Evolutionary conservation across 75 land plant species (phyloP).

Genomic region (Chamaecyparis obtusa): DNA sequence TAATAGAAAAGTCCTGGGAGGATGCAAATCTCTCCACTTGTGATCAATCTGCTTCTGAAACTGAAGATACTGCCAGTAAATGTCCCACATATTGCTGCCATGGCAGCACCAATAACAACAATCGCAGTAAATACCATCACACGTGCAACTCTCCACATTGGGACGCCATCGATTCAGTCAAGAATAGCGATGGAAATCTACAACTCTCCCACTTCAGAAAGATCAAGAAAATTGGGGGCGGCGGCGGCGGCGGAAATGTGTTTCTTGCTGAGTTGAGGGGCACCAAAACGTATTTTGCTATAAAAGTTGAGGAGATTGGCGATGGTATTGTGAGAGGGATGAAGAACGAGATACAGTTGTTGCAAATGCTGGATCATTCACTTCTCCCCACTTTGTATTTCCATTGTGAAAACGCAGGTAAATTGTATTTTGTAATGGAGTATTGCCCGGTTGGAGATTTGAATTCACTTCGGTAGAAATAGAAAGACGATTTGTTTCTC

Average conservation of each 20-base stretch:
- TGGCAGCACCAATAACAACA: not conserved
- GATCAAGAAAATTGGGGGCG: not conserved
- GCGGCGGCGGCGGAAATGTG: not conserved
- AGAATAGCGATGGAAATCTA: not conserved
- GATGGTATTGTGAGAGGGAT: not conserved
- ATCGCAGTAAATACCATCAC: not conserved
- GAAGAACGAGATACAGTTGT: not conserved
- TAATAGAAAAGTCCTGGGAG: too few species aligned
- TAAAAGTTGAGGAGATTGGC: not conserved
- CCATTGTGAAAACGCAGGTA: not conserved
- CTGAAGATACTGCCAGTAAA: too few species aligned
- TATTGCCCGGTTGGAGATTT: not conserved
- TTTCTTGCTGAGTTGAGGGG: not conserved
- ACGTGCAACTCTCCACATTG: not conserved
- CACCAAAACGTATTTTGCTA: not conserved
- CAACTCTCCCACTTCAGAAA: not conserved
- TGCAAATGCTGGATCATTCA: not conserved
- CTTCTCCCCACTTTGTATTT: not conserved
- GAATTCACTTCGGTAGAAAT: not conserved
- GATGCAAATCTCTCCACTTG: too few species aligned
- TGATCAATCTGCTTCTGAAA: too few species aligned
- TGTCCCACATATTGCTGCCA: not conserved
- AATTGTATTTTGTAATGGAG: not conserved
- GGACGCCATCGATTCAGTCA: not conserved
- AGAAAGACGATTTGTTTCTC: not conserved